Percentiles rank a stretch among this genome's conserved stretches.
Evolutionary conservation across 2,329 filamentous ascomycete species (phyloP).

Genomic region (Cordyceps farinosa): DNA sequence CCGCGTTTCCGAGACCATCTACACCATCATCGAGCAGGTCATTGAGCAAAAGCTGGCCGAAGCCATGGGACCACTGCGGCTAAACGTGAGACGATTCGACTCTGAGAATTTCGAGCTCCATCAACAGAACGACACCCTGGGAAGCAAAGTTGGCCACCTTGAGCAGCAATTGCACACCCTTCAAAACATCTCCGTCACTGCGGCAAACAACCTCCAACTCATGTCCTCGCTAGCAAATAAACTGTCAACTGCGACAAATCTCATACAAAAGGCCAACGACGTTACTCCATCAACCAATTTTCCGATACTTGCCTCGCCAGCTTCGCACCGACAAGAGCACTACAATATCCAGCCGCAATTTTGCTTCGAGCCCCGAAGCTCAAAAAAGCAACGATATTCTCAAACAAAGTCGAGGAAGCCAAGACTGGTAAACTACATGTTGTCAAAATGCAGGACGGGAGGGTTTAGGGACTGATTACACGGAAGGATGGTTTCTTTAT

Average conservation of each 20-base stretch:
- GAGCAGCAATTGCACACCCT: conserved; percentile 20
- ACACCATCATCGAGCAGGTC: conserved; percentile 28
- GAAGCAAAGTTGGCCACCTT: conserved; percentile 18
- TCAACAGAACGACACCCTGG: conserved; percentile 28
- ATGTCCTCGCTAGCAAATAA: background rate
- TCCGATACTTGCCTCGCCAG: background rate
- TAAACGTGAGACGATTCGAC: conserved; percentile 25
- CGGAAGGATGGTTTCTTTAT: background rate
- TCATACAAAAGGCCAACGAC: background rate
- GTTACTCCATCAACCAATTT: background rate
- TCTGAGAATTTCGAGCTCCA: conserved; percentile 22
- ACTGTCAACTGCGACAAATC: background rate
- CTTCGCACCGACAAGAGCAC: background rate
- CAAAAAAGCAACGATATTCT: background rate
- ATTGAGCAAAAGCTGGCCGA: conserved; percentile 33
- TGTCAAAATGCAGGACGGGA: conserved; percentile 15
- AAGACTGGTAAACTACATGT: background rate
- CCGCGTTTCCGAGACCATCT: conserved; percentile 25
- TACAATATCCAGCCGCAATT: conserved; percentile 8
- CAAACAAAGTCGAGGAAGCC: background rate
- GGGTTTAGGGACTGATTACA: background rate
- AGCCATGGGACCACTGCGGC: conserved; percentile 29
- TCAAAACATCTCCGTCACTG: conserved; percentile 20
- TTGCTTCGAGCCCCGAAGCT: background rate
- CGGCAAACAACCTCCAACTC: background rate